Evolutionary conservation across 495 filamentous ascomycete genomes (phyloP), one percentile per base, ranked within the genome.

Genomic region (Hypomontagnella submonticulosa): DNA sequence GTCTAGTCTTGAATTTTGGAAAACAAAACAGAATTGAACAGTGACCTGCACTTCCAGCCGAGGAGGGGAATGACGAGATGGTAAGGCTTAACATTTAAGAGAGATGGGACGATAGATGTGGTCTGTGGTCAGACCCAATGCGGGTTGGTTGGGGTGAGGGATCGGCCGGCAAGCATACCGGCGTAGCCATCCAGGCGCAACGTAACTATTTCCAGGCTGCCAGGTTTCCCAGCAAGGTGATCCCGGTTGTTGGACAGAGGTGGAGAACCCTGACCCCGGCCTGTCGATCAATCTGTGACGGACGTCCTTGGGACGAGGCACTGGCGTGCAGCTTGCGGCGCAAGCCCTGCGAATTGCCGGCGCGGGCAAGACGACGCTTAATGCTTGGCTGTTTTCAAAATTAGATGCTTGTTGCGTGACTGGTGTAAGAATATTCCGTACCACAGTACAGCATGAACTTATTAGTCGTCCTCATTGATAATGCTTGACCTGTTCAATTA

Each of bases 1-100:
- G 68, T 69, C 68, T 60, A 73, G 71, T 53, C 71, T 61, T 12
- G 18, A 49, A 40, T 30, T 9, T 66, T 34, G 46, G 38, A 63
- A 63, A 63, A 18, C 1, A 16, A 38, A 63, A 59, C 27, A 27
- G 66, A 63, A 18, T 1, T 20, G 43, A 63, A 59, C 30, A 36
- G 66, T 63, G 66, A 36, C 66, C 66, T 63, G 66, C 66, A 69
- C 60, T 61, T 56, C 51, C 13, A 41, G 44, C 43, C 19, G 56
- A 61, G 60, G 12, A 38, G 42, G 37, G 42, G 37, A 60, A 57
- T 38, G 34, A 18, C 30, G 33, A 49, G 32, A 53, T n/a, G 18
- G 49, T 36, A 18, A 19, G 34, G 34, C 49, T 40, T 8, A 53
- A 27, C 11, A 30, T 33, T 44, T 51, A 64, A 44, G 13, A 49